These are phyloP conservation scores for Bruguiera sexangula DNA, from an alignment of 345 rosid genomes.

Conservation along the genomic window DNA sequence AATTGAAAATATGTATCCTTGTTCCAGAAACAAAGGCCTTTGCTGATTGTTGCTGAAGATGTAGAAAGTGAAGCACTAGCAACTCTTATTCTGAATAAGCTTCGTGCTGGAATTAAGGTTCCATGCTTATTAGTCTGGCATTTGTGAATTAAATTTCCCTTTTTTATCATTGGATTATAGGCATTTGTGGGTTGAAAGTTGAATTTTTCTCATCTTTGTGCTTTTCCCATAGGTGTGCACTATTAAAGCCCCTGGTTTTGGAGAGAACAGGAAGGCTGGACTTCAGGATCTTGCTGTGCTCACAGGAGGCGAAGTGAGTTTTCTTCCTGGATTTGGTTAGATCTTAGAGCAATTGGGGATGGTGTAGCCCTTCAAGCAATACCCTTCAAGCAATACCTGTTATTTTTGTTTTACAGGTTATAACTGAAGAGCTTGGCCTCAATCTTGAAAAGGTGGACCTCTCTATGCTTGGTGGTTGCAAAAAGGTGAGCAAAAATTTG, in stretches of 20 bases:
- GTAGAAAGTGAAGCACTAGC: conserved; percentile 91
- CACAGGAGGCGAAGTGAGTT: conserved; percentile 82
- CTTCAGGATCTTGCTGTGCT: conserved; percentile 85
- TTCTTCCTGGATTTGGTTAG: conserved; percentile 1
- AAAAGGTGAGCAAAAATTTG: conserved; percentile 47
- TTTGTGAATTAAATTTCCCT: too few relatives aligned
- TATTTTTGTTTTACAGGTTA: conserved; percentile 43
- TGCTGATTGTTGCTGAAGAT: conserved; percentile 92
- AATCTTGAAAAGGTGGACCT: conserved; percentile 85
- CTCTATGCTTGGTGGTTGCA: conserved; percentile 87
- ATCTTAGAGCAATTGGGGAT: too few relatives aligned
- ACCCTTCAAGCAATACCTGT: neutral
- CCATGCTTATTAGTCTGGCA: neutral
- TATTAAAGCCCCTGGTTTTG: conserved; percentile 96
- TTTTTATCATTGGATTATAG: too few relatives aligned
- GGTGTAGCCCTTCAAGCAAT: neutral
- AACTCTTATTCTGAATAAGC: conserved; percentile 81
- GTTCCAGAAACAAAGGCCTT: conserved; percentile 75
- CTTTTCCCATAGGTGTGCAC: conserved; percentile 63
- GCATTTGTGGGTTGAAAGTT: too few relatives aligned
- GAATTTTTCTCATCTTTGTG: too few relatives aligned
- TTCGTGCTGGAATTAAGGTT: conserved; percentile 97
- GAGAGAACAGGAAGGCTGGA: conserved; percentile 85
- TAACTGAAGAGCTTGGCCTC: conserved; percentile 93
- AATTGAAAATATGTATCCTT: conserved; percentile 5